Evolutionary conservation across 1,284 basidiomycete genomes (phyloP).

Genomic region (Chalciporus sp.): DNA sequence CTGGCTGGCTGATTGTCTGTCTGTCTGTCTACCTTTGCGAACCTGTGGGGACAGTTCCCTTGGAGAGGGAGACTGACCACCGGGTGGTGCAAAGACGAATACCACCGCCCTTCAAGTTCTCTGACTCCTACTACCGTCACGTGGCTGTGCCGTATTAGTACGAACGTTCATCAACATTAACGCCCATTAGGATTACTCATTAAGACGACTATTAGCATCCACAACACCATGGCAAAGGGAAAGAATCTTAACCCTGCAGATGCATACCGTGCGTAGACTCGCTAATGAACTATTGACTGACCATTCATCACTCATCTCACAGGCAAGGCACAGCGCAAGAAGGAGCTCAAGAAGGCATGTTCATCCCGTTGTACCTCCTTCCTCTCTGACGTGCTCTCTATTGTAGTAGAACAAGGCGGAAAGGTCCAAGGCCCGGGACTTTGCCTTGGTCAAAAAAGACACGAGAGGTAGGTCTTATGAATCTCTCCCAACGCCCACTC

Average conservation of each 20-base stretch:
- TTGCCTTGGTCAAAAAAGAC: slow-evolving; percentile 86
- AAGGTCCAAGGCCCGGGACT: slow-evolving; percentile 77
- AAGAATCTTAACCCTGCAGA: slow-evolving; percentile 86
- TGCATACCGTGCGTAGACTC: slow-evolving; percentile 61
- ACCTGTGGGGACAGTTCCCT: slow-evolving; percentile 38
- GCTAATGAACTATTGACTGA: not conserved
- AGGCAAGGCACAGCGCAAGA: slow-evolving; percentile 88
- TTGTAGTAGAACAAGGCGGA: slow-evolving; percentile 85
- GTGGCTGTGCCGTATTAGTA: slow-evolving; percentile 15
- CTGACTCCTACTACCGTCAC: slow-evolving; percentile 33
- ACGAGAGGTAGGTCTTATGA: slow-evolving; percentile 59
- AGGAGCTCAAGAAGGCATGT: slow-evolving; percentile 85
- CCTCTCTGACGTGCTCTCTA: slow-evolving; percentile 12
- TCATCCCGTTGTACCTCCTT: slow-evolving; percentile 6
- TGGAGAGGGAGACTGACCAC: slow-evolving; percentile 32
- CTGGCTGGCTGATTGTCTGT: too few species aligned
- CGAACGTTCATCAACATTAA: not conserved
- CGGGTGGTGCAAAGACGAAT: slow-evolving; percentile 2
- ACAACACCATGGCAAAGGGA: slow-evolving; percentile 76
- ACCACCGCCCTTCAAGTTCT: too few species aligned
- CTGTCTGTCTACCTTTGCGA: too few species aligned
- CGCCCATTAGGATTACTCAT: too few species aligned
- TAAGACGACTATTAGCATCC: too few species aligned
- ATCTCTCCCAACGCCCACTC: slow-evolving; percentile 1
- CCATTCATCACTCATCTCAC: slow-evolving; percentile 7